These are phyloP conservation scores for Solanum sejunctum DNA, from an alignment of 257 asterid genomes.

Conservation along the genomic window DNA sequence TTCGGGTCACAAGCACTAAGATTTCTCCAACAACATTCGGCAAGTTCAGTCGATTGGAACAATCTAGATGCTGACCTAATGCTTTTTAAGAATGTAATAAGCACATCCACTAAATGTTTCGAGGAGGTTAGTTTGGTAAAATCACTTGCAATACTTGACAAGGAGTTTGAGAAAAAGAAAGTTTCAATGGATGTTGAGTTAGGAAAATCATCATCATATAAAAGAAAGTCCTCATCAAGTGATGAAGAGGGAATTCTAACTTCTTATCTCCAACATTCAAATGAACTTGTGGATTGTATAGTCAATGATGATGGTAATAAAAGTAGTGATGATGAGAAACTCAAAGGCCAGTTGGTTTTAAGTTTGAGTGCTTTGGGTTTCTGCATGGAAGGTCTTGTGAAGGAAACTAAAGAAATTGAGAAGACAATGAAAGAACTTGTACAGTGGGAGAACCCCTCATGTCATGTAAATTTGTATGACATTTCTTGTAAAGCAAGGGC, in stretches of 20 bases:
- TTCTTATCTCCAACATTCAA: slow-evolving; percentile 27
- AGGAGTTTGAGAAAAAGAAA: slow-evolving; percentile 38
- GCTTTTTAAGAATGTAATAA: slow-evolving; percentile 22
- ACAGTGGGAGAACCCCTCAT: slow-evolving; percentile 85
- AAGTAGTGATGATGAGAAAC: slow-evolving; percentile 4
- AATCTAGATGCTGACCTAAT: slow-evolving; percentile 28
- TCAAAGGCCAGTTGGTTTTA: slow-evolving; percentile 25
- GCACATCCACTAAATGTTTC: slow-evolving; percentile 32
- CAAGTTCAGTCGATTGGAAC: neutral
- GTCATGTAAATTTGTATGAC: slow-evolving; percentile 43
- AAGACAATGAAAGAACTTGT: slow-evolving; percentile 48
- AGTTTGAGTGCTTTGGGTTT: slow-evolving; percentile 48
- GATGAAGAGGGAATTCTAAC: slow-evolving; percentile 16
- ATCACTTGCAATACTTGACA: slow-evolving; percentile 32
- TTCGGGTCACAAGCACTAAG: slow-evolving; percentile 36
- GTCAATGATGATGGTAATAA: neutral
- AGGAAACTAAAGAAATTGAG: slow-evolving; percentile 54
- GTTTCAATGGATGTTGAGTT: slow-evolving; percentile 38
- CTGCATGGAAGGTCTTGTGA: slow-evolving; percentile 42
- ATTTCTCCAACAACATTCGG: slow-evolving; percentile 39
- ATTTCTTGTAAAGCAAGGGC: slow-evolving; percentile 43
- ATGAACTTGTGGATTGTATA: slow-evolving; percentile 12
- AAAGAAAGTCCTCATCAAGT: neutral
- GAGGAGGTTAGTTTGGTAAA: slow-evolving; percentile 42
- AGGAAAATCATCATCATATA: slow-evolving; percentile 25